phyloP scores from a whole-genome alignment of 2,329 filamentous ascomycete genomes.

The Fulvia fulva region DNA sequence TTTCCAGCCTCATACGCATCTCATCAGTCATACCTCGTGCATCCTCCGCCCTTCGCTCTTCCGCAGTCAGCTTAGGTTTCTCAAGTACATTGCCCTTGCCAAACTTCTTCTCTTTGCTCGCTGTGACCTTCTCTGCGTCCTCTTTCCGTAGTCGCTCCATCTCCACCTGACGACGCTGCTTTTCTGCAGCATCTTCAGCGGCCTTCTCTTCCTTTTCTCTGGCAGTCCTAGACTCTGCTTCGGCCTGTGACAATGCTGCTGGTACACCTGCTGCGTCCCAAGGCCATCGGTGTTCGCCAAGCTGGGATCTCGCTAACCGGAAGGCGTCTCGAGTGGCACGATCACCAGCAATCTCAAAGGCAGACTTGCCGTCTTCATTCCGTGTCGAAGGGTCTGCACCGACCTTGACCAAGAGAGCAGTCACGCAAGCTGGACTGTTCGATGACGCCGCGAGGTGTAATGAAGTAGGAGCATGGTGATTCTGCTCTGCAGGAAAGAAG shows the following conservation, averaged over 20 bases:
- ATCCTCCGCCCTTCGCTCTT: conserved; percentile 81
- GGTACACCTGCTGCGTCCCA: conserved; percentile 78
- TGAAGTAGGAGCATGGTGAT: conserved; percentile 76
- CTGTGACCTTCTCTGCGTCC: conserved; percentile 54
- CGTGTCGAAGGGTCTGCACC: conserved; percentile 67
- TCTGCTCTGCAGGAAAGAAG: conserved; percentile 68
- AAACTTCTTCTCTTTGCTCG: conserved; percentile 49
- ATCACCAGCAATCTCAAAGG: conserved; percentile 86
- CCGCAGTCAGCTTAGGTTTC: conserved; percentile 64
- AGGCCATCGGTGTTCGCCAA: conserved; percentile 71
- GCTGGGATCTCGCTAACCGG: conserved; percentile 75
- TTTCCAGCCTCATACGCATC: conserved; percentile 76
- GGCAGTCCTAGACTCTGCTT: conserved; percentile 66
- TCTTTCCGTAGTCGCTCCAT: conserved; percentile 68
- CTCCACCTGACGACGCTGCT: conserved; percentile 66
- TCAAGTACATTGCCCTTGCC: conserved; percentile 48
- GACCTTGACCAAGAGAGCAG: conserved; percentile 70
- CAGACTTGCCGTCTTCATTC: conserved; percentile 73
- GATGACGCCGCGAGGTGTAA: conserved; percentile 82
- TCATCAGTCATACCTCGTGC: conserved; percentile 80
- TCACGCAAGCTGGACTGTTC: conserved; percentile 72
- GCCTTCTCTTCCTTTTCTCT: conserved; percentile 67
- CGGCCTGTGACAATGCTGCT: conserved; percentile 62
- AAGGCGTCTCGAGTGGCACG: conserved; percentile 85
- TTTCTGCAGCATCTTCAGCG: conserved; percentile 58